Evolutionary conservation across 441 rosid genomes (phyloP), one percentile per base, ranked within the genome.

Genomic region (Aquilaria agallochum): DNA sequence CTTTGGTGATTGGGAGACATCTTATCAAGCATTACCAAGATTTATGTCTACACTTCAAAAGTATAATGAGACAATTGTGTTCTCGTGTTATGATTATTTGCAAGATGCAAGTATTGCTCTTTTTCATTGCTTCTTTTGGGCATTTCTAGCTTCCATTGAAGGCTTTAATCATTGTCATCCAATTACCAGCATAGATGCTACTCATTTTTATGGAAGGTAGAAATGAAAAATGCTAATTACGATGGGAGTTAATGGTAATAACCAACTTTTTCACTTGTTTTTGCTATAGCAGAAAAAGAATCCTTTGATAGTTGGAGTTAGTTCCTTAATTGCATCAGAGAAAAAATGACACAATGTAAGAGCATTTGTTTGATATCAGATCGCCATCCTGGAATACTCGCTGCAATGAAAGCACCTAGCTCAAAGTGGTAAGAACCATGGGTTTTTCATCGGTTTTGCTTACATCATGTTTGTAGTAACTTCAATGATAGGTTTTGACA

Each of bases 321-420:
- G 63, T 48, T 59, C n/a, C 30, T 59, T 48, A 36, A 12, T 31
- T 59, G 54, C 9, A 59, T 51, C 2, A 15, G 33, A 60, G 52
- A 45, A 10, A 58, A 44, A 7, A 27, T 58, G 4, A 58, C 62
- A 42, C 51, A 45, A 58, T 4, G 50, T 2, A 42, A 15, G 12
- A 1, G 2, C 27, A 32, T 59, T 59, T 53, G 54, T 50, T 46
- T 62, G 32, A 51, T 52, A 53, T 52, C 36, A 12, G 9, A 54
- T 20, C 2, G 40, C 11, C 63, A 31, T 40, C 11, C 31, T 31
- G 63, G 30, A 7, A 55, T 67, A 0, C 27, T 2, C 13, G 51
- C 11, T 44, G 50, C 4, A 11, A 42, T 60, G 50, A 60, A 54
- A 4, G 60, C 20, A 44, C 13, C 2, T 6, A 0, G 6, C 32